Conservation (phyloP, 331 rosid genomes). For the Pyracantha coccinea region DNA sequence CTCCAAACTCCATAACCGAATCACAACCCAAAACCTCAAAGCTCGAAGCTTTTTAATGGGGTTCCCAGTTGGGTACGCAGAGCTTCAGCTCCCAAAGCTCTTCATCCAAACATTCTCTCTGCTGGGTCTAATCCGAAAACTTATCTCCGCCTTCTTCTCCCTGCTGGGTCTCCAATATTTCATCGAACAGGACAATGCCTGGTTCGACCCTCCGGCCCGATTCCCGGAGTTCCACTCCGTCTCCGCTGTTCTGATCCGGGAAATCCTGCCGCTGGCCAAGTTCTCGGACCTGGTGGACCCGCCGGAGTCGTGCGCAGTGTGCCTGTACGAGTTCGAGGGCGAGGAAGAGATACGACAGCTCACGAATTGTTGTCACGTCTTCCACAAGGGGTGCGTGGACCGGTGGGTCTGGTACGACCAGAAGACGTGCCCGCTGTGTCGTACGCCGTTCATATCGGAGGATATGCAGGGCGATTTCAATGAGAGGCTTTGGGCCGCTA, state of each 20-base stretch:
- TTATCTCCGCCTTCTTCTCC: constrained; percentile 32
- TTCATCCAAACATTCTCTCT: constrained; percentile 43
- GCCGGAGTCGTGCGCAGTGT: constrained; percentile 68
- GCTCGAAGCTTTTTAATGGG: constrained; percentile 32
- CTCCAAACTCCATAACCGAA: neutral
- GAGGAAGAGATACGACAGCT: constrained; percentile 75
- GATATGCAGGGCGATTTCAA: constrained; percentile 51
- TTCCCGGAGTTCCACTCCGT: constrained; percentile 37
- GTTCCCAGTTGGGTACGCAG: constrained; percentile 69
- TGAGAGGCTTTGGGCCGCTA: constrained; percentile 52
- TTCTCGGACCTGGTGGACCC: constrained; percentile 58
- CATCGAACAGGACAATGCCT: constrained; percentile 51
- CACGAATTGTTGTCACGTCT: constrained; percentile 68
- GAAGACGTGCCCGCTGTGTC: constrained; percentile 76
- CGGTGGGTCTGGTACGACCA: constrained; percentile 89
- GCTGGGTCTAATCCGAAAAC: constrained; percentile 44
- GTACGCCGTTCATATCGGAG: constrained; percentile 55
- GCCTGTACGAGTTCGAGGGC: constrained; percentile 56
- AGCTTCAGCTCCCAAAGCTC: constrained; percentile 54
- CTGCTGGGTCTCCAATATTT: constrained; percentile 52
- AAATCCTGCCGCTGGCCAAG: constrained; percentile 51
- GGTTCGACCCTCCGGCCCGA: constrained; percentile 16
- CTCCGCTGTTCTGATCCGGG: constrained; percentile 43
- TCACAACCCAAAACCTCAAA: neutral
- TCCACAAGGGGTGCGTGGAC: constrained; percentile 72